A percentile compares a stretch with the other conserved stretches of the same genome.
Conservation (phyloP, 2,329 filamentous ascomycete species). For the Aureobasidium sp. region DNA sequence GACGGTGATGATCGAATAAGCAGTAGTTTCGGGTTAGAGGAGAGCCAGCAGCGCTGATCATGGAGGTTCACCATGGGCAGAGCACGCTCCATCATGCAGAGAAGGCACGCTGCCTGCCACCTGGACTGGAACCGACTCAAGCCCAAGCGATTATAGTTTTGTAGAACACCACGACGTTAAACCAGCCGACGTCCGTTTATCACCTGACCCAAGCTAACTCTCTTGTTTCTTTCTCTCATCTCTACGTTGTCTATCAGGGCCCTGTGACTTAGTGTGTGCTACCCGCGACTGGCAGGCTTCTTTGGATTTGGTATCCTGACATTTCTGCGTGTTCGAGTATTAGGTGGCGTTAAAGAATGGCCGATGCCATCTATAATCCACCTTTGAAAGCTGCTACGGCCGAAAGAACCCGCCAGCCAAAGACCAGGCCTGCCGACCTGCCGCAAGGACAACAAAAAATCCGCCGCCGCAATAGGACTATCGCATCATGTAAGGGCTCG, state of each 20-base stretch:
- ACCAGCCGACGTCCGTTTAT: neutral
- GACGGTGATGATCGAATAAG: neutral
- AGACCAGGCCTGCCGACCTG: constrained; percentile 7
- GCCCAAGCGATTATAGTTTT: constrained; percentile 8
- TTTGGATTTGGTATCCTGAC: neutral
- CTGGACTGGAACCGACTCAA: neutral
- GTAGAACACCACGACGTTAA: neutral
- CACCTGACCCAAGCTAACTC: constrained; percentile 8
- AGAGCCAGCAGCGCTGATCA: neutral
- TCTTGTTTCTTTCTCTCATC: constrained; percentile 8
- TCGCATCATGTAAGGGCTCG: constrained; percentile 11
- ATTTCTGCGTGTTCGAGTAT: neutral
- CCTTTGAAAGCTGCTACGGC: constrained; percentile 6
- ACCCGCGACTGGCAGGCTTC: neutral
- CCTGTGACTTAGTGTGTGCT: neutral
- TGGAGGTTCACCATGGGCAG: neutral
- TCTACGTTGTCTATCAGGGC: constrained; percentile 1
- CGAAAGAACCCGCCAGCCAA: constrained; percentile 10
- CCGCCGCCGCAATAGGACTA: constrained; percentile 12
- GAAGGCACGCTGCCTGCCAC: neutral
- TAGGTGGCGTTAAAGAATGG: constrained; percentile 9
- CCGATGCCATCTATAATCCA: constrained; percentile 4
- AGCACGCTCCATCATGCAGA: constrained; percentile 7
- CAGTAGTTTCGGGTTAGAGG: constrained; percentile 2
- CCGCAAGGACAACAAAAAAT: constrained; percentile 12